phyloP scores from a whole-genome alignment of 768 basidiomycete species.

The Calocybe indica region DNA sequence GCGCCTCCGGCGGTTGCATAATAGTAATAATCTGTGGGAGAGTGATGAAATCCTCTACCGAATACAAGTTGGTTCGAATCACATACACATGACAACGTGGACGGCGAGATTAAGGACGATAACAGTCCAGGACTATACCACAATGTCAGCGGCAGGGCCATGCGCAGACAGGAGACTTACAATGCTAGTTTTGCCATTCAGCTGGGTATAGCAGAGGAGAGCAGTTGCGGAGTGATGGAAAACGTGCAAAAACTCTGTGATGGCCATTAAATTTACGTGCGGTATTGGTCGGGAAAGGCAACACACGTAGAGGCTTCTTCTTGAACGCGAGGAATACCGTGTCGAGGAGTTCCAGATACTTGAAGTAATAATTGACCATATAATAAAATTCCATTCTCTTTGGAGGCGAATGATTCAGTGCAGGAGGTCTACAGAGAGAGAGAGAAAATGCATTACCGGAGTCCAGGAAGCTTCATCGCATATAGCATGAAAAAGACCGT shows the following conservation, averaged over 20 bases:
- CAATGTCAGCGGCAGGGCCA: not conserved
- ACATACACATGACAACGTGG: constrained; percentile 96
- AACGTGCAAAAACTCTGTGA: constrained; percentile 89
- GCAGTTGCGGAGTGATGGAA: constrained; percentile 99
- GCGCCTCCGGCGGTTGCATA: constrained; percentile 96
- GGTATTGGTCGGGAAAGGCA: not conserved
- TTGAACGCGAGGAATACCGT: constrained; percentile 96
- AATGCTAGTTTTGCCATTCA: constrained; percentile 91
- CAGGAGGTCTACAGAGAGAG: constrained; percentile 4
- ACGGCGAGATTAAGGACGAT: constrained; percentile 88
- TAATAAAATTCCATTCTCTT: constrained; percentile 94
- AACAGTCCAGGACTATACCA: constrained; percentile 85
- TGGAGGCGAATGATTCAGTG: constrained; percentile 1
- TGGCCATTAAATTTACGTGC: constrained; percentile 5
- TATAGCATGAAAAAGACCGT: constrained; percentile 71
- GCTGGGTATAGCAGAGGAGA: constrained; percentile 87
- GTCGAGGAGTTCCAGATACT: constrained; percentile 94
- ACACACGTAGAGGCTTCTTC: constrained; percentile 93
- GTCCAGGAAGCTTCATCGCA: constrained; percentile 83
- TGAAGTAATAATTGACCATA: constrained; percentile 99
- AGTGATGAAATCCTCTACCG: not conserved
- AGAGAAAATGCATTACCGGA: constrained; percentile 41
- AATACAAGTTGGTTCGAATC: not conserved
- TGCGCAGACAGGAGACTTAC: constrained; percentile 41
- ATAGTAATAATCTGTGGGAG: constrained; percentile 88